These are phyloP conservation scores for Heimioporus sp. DNA, from an alignment of 768 basidiomycete species.

Conservation along the genomic window DNA sequence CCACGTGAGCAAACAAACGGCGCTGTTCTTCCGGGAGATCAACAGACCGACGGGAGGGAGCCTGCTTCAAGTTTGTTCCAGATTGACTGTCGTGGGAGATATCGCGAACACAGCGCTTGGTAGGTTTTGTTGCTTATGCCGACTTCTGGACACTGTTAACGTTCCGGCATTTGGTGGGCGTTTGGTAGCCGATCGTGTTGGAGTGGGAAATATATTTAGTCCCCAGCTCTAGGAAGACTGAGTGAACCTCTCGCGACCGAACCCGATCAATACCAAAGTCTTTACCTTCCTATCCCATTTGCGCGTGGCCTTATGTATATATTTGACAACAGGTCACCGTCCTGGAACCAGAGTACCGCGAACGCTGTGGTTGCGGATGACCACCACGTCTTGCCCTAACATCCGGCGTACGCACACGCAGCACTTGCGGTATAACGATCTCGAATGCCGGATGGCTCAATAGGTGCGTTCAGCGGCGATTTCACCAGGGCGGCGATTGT, in stretches of 20 bases:
- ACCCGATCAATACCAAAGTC: conserved; percentile 18
- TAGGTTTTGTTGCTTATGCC: conserved; percentile 1
- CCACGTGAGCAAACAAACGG: conserved; percentile 29
- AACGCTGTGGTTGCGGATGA: conserved; percentile 6
- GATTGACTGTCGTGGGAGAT: conserved; percentile 24
- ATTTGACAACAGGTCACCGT: conserved; percentile 11
- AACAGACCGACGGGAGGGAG: conserved; percentile 38
- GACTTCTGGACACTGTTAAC: background rate
- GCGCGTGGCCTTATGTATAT: too few relatives aligned
- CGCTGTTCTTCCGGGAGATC: conserved; percentile 36
- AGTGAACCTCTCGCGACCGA: conserved; percentile 5
- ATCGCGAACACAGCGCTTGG: conserved; percentile 22
- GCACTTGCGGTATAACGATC: background rate
- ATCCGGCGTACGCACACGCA: conserved; percentile 19
- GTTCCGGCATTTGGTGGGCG: conserved; percentile 9
- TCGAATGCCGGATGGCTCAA: background rate
- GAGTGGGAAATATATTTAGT: background rate
- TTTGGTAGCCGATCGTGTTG: too few relatives aligned
- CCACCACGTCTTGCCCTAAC: background rate
- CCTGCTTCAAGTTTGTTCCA: conserved; percentile 38
- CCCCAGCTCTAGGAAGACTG: conserved; percentile 13
- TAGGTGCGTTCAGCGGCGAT: conserved; percentile 8
- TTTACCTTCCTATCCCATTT: background rate
- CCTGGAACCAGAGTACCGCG: conserved; percentile 14
- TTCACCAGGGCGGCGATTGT: conserved; percentile 6